phyloP scores from a whole-genome alignment of 2,329 filamentous ascomycete genomes.

The Simplicillium aogashimaense region DNA sequence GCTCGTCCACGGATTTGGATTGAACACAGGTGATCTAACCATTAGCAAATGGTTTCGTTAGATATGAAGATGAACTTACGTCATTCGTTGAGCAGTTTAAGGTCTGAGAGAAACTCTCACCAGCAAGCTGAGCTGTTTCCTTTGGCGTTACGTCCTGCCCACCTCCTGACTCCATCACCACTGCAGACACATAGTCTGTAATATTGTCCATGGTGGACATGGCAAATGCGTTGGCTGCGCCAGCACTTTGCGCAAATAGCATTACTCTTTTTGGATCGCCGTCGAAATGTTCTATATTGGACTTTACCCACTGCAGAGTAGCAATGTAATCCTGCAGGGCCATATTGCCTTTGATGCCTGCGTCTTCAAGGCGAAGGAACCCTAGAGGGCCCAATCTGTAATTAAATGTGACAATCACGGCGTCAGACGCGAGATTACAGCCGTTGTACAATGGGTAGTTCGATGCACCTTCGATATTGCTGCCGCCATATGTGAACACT shows the following conservation, averaged over 20 bases:
- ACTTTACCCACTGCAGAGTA: not conserved
- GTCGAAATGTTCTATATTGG: not conserved
- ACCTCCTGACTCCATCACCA: not conserved
- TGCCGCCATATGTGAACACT: conserved; percentile 10
- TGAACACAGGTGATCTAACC: too few species aligned
- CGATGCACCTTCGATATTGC: conserved; percentile 5
- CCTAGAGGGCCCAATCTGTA: conserved; percentile 28
- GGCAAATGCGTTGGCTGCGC: not conserved
- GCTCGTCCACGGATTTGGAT: too few species aligned
- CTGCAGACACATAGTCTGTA: not conserved
- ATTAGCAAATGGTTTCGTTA: too few species aligned
- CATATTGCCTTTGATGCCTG: conserved; percentile 10
- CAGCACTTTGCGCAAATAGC: not conserved
- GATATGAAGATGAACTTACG: too few species aligned
- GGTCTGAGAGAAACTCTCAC: not conserved
- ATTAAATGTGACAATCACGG: conserved; percentile 27
- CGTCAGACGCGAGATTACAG: conserved; percentile 15
- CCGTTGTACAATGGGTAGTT: conserved; percentile 9
- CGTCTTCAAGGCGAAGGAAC: conserved; percentile 12
- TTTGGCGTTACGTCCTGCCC: not conserved
- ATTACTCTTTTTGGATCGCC: not conserved
- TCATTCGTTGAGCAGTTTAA: not conserved
- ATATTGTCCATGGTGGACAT: not conserved
- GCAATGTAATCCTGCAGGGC: conserved; percentile 5
- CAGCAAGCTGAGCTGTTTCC: not conserved